Conservation (phyloP, 1,139 yeast species). For the Geotrichum cucujoidarum region DNA sequence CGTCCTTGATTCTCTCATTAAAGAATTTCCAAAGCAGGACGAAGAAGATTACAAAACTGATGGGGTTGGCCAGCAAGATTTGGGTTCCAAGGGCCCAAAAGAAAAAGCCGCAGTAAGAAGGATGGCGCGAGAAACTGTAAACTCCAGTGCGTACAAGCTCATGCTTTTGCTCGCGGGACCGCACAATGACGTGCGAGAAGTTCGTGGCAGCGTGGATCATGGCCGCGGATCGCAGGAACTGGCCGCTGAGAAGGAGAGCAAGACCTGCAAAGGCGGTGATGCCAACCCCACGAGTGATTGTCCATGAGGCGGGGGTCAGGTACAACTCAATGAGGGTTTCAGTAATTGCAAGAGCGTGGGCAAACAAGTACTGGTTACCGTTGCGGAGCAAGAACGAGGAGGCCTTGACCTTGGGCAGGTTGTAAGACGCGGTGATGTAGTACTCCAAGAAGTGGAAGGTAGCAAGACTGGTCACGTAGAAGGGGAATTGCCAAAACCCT, state of each 20-base stretch:
- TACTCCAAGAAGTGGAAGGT: constrained; percentile 80
- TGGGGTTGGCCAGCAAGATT: constrained; percentile 58
- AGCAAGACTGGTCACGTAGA: constrained; percentile 52
- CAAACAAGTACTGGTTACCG: constrained; percentile 57
- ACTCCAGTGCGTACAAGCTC: constrained; percentile 67
- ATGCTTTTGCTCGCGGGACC: constrained; percentile 51
- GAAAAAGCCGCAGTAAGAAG: constrained; percentile 86
- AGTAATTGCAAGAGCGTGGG: constrained; percentile 51
- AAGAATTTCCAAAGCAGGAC: constrained; percentile 63
- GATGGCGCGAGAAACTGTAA: constrained; percentile 67
- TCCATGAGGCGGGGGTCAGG: constrained; percentile 35
- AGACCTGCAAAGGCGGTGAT: constrained; percentile 43
- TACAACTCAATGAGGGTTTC: constrained; percentile 40
- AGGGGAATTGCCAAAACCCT: constrained; percentile 34
- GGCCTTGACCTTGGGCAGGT: constrained; percentile 57
- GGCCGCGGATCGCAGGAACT: constrained; percentile 60
- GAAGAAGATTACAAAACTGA: constrained; percentile 47
- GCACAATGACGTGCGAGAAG: constrained; percentile 77
- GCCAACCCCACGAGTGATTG: neutral
- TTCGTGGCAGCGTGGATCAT: constrained; percentile 86
- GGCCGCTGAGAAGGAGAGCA: constrained; percentile 52
- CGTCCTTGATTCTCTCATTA: constrained; percentile 54
- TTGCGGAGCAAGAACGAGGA: constrained; percentile 78
- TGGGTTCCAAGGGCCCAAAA: constrained; percentile 94
- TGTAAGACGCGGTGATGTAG: constrained; percentile 67